phyloP scores from a whole-genome alignment of 106 monocot genomes.

The Vanilla planifolia region DNA sequence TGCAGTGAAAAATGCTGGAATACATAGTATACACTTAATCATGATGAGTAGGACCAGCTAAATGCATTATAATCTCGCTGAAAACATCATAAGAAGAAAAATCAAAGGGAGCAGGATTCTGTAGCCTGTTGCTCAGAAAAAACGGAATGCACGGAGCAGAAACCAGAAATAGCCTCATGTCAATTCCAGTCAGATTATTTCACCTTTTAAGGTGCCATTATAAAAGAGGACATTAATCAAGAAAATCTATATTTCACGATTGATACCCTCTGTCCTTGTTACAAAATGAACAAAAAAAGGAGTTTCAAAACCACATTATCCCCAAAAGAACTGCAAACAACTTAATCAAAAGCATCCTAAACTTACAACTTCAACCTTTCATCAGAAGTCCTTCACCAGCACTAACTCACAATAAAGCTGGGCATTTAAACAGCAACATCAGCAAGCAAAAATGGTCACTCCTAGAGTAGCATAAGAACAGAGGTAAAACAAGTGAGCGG shows the following conservation, averaged over 20 bases:
- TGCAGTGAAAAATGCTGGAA: no score
- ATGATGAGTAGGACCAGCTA: no score
- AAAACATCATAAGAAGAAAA: neutral
- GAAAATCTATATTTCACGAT: no score
- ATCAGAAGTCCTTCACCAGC: neutral
- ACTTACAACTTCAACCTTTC: no score
- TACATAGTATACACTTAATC: no score
- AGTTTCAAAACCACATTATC: neutral
- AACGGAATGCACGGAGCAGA: neutral
- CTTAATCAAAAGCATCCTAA: neutral
- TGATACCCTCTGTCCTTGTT: neutral
- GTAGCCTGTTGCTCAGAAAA: neutral
- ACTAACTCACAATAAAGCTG: neutral
- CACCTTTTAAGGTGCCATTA: no score
- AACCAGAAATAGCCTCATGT: neutral
- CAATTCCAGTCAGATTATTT: no score
- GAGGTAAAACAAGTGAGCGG: neutral
- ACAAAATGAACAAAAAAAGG: neutral
- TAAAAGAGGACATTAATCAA: no score
- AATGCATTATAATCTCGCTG: no score
- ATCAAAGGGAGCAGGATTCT: neutral
- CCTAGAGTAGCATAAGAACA: neutral
- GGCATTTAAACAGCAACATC: neutral
- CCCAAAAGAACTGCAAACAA: neutral
- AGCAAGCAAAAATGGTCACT: neutral